Base-by-base conservation (phyloP, 768 basidiomycete genomes). In the Sporobolomyces phaffii region DNA sequence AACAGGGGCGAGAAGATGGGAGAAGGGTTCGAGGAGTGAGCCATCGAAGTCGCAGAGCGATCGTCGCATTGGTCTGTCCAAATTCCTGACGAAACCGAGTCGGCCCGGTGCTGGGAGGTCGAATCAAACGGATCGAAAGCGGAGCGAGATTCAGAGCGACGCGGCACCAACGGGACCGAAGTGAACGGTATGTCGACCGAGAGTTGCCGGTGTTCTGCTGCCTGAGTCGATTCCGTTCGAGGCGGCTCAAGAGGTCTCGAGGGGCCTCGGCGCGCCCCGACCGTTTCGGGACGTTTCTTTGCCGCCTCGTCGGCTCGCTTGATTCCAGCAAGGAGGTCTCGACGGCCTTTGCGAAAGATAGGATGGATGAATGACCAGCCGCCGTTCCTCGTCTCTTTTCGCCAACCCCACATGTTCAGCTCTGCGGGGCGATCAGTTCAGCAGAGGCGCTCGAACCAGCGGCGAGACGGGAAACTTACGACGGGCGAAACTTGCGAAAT, bases 401-500 rank as follows among this genome's bases (percentile, higher is more conserved):
- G 47, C 59, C 56, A 58, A 13, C 56, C 56, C 56, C 56, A 58
- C 56, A 58, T 58, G 43, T 58, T 58, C 43, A 58, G 56, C n/a
- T 58, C 56, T 58, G 43, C 50, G 17, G 5, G 26, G 22, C 5
- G 18, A 38, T 17, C 5, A 54, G 13, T 36, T 5, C 5, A 49
- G 28, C 50, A 51, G 54, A 31, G 17, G 28, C 4, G 15, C 28
- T 9, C n/a, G 18, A 44, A 28, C 10, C 15, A 14, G 18, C 75
- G 92, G 94, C 89, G 93, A 93, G 56, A 45, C 20, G 8, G 38
- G 17, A 53, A 28, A 58, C 70, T 93, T 83, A 76, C 94, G 91
- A 71, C 92, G 86, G 60, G 93, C 90, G 77, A 96, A 94, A 75
- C 88, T 90, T 17, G 89, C 90, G 77, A 96, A 94, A 86, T 94